Conservation (phyloP, 225 moss, liverwort and hornwort species). For the Anthoceros angustus region DNA sequence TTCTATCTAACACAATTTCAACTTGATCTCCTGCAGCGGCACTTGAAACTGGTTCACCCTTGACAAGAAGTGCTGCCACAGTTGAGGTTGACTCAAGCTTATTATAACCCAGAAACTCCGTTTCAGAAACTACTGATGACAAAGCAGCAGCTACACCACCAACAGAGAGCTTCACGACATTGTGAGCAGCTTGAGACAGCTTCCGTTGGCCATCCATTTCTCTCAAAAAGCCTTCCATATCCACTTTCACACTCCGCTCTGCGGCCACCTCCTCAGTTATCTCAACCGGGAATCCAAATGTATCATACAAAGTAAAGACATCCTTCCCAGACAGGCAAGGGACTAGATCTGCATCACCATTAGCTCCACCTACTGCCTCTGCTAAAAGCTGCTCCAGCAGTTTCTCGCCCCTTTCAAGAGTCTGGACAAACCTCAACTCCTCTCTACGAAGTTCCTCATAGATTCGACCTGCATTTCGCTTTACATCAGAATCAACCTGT, state of each 20-base stretch:
- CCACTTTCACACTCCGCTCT: constrained; percentile 66
- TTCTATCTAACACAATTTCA: constrained; percentile 63
- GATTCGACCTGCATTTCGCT: constrained; percentile 38
- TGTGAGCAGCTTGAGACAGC: constrained; percentile 73
- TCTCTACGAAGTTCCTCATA: constrained; percentile 66
- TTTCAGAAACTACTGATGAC: constrained; percentile 41
- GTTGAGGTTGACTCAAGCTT: constrained; percentile 33
- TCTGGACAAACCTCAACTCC: constrained; percentile 74
- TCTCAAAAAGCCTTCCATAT: constrained; percentile 42
- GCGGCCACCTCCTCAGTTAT: constrained; percentile 84
- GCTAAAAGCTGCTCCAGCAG: constrained; percentile 50
- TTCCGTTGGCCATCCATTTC: constrained; percentile 74
- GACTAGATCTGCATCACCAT: constrained; percentile 11
- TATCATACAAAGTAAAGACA: constrained; percentile 72
- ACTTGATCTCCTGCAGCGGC: constrained; percentile 47
- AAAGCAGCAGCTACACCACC: constrained; percentile 61
- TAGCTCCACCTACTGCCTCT: constrained; percentile 17
- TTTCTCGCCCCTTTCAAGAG: constrained; percentile 78
- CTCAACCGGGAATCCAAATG: constrained; percentile 85
- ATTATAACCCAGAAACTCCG: constrained; percentile 65
- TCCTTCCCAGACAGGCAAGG: constrained; percentile 58
- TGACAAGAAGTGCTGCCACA: constrained; percentile 48
- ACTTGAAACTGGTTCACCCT: constrained; percentile 42
- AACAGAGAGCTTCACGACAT: constrained; percentile 56
- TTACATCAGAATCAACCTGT: constrained; percentile 48